Percentiles rank a stretch among this genome's conserved stretches.
These are phyloP conservation scores for Fusarium chuoi DNA, from an alignment of 2,329 filamentous ascomycete species.

Conservation along the genomic window DNA sequence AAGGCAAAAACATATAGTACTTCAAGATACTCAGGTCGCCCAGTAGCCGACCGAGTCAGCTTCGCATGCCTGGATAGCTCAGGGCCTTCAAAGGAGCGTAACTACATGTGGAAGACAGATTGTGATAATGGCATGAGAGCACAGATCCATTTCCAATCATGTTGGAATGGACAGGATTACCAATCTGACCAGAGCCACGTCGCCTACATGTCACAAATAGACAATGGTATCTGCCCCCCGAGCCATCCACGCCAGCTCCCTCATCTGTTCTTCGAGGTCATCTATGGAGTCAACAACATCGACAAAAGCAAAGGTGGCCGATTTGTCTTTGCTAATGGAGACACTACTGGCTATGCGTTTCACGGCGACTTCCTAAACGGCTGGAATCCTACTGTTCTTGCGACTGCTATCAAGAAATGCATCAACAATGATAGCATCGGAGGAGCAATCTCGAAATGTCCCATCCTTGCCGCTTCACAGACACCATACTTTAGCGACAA, in stretches of 20 bases:
- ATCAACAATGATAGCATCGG: constrained; percentile 33
- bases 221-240: constrained; percentile 39
- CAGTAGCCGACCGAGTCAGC: constrained; percentile 35
- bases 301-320: constrained; percentile 37
- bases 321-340: constrained; percentile 40
- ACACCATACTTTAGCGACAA: constrained; percentile 34
- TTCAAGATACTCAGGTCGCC: constrained; percentile 16
- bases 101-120: constrained; percentile 38
- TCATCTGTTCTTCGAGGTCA: constrained; percentile 39
- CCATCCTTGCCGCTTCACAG: constrained; percentile 32
- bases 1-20: constrained; percentile 36
- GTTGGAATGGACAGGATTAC: constrained; percentile 40
- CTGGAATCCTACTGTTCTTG: constrained; percentile 31
- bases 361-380: constrained; percentile 40
- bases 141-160: constrained; percentile 39
- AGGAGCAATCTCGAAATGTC: constrained; percentile 26
- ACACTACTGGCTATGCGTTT: constrained; percentile 38
- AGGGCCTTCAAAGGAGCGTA: constrained; percentile 28
- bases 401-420: constrained; percentile 31
- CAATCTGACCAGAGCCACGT: constrained; percentile 37
- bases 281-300: constrained; percentile 37
- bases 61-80: constrained; percentile 41
- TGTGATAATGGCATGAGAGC: constrained; percentile 41
- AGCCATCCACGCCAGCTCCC: constrained; percentile 35
- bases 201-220: constrained; percentile 39